Conservation (phyloP, 768 basidiomycete genomes). For the Xerocomellus intermedius region DNA sequence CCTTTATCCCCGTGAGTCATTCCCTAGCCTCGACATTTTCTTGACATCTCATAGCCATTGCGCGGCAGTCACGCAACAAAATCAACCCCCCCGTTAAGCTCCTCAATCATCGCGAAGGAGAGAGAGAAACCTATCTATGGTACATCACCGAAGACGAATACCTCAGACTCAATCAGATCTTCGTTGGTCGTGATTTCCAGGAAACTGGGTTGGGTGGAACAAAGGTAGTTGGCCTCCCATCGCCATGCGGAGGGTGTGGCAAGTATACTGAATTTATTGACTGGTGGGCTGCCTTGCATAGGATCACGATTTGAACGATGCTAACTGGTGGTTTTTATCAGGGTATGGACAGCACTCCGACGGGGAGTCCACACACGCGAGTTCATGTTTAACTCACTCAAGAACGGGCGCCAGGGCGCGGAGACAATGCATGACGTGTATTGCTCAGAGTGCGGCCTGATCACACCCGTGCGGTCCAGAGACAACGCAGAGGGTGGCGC, state of each 20-base stretch:
- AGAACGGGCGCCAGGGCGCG: conserved; percentile 11
- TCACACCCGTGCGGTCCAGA: conserved; percentile 12
- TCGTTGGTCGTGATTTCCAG: conserved; percentile 11
- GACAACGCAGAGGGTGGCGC: conserved; percentile 14
- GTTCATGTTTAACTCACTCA: conserved; percentile 18
- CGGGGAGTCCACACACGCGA: conserved; percentile 18
- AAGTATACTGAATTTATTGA: conserved; percentile 19
- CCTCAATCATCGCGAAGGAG: neutral
- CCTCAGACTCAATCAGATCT: conserved; percentile 13
- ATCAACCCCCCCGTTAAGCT: conserved; percentile 8
- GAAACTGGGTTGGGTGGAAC: conserved; percentile 13
- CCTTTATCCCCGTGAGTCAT: conserved; percentile 6
- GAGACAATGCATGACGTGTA: conserved; percentile 20
- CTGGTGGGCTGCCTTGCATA: neutral
- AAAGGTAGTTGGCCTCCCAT: conserved; percentile 11
- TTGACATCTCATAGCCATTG: neutral
- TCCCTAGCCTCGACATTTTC: neutral
- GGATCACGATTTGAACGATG: neutral
- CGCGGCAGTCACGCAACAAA: conserved; percentile 4
- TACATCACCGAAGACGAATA: conserved; percentile 21
- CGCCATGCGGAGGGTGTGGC: conserved; percentile 8
- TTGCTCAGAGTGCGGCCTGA: conserved; percentile 17
- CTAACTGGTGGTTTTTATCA: neutral
- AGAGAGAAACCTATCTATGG: conserved; percentile 5
- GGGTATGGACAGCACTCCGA: conserved; percentile 18